Evolutionary conservation across 441 rosid genomes (phyloP).

Genomic region (Melastoma candidum): DNA sequence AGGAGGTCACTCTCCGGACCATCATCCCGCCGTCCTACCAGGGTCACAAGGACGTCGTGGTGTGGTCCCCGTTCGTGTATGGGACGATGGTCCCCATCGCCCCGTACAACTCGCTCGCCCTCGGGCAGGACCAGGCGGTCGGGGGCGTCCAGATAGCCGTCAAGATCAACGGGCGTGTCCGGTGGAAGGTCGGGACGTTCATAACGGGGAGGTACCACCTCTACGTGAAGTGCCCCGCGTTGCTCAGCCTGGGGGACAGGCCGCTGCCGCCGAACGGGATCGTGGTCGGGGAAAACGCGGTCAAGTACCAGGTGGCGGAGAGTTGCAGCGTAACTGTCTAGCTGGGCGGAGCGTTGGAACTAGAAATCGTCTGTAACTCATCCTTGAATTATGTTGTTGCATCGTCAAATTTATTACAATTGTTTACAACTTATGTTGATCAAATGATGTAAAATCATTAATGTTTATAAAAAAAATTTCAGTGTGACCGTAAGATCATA

Average conservation of each 20-base stretch:
- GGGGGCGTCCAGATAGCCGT: constrained; percentile 35
- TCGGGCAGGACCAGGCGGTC: constrained; percentile 31
- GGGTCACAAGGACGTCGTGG: constrained; percentile 60
- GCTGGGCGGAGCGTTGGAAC: too few relatives aligned
- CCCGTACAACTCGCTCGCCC: constrained; percentile 44
- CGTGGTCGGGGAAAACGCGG: background rate
- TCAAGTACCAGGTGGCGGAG: constrained; percentile 10
- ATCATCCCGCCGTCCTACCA: constrained; percentile 52
- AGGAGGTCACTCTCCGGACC: constrained; percentile 68
- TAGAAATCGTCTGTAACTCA: too few relatives aligned
- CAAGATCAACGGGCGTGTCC: constrained; percentile 65
- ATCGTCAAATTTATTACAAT: too few relatives aligned
- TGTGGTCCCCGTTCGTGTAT: constrained; percentile 72
- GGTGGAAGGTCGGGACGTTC: constrained; percentile 71
- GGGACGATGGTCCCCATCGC: constrained; percentile 65
- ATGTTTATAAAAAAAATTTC: too few relatives aligned
- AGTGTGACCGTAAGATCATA: too few relatives aligned
- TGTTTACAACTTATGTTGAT: too few relatives aligned
- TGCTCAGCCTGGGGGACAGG: constrained; percentile 31
- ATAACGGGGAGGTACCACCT: constrained; percentile 51
- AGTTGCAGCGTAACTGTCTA: constrained; percentile 45
- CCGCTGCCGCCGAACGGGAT: too few relatives aligned
- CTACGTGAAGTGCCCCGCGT: constrained; percentile 46
- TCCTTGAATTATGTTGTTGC: too few relatives aligned
- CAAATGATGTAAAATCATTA: too few relatives aligned